These are phyloP conservation scores for Cadophora gregata DNA, from an alignment of 2,329 filamentous ascomycete genomes.

Conservation along the genomic window DNA sequence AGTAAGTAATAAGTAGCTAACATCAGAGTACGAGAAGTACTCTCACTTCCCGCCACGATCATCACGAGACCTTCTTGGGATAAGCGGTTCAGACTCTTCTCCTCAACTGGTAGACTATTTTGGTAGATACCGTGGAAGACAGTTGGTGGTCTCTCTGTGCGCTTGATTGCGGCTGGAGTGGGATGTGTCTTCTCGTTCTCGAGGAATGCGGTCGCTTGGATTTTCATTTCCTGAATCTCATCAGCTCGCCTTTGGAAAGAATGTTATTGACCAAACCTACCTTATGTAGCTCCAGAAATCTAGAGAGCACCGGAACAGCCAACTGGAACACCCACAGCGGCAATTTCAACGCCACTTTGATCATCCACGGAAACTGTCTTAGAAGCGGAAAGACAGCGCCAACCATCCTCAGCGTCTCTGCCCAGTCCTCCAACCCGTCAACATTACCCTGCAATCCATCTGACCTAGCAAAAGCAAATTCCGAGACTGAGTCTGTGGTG, in stretches of 20 bases:
- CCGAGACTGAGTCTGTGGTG: conserved; percentile 25
- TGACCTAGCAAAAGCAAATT: conserved; percentile 17
- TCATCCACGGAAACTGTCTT: conserved; percentile 25
- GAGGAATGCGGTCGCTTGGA: conserved; percentile 17
- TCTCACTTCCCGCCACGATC: conserved; percentile 46
- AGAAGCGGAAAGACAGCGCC: conserved; percentile 20
- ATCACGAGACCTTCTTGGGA: conserved; percentile 44
- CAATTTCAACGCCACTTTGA: conserved; percentile 19
- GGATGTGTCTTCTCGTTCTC: conserved; percentile 22
- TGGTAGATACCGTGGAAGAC: conserved; percentile 35
- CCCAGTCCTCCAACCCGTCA: conserved; percentile 22
- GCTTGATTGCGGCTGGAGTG: conserved; percentile 14
- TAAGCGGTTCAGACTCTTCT: conserved; percentile 45
- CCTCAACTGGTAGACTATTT: conserved; percentile 41
- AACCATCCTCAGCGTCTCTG: conserved; percentile 23
- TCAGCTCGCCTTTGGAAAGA: neutral
- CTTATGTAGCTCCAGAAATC: conserved; percentile 20
- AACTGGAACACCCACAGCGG: conserved; percentile 28
- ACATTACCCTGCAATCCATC: conserved; percentile 21
- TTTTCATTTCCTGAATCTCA: conserved; percentile 21
- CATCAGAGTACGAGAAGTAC: conserved; percentile 44
- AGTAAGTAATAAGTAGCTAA: conserved; percentile 46
- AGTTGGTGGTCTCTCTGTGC: conserved; percentile 25
- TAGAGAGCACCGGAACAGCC: conserved; percentile 30
- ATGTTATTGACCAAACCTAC: conserved; percentile 15